Evolutionary conservation across 1,139 yeast species (phyloP).

Genomic region (Kodamaea sp.): DNA sequence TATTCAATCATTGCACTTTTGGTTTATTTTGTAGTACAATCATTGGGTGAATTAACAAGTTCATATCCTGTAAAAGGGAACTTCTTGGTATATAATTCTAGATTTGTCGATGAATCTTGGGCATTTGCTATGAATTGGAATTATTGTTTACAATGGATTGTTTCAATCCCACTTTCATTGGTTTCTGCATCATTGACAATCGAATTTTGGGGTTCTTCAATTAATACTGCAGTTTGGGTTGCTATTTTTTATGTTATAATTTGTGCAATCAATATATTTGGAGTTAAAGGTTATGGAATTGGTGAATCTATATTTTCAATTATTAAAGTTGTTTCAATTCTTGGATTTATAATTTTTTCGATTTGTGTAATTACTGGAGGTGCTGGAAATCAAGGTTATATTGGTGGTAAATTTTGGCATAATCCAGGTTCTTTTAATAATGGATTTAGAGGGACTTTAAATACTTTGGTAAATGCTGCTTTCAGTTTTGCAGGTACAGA

Average conservation of each 20-base stretch:
- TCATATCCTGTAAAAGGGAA: slow-evolving; percentile 21
- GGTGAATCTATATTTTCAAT: slow-evolving; percentile 19
- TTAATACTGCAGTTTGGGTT: slow-evolving; percentile 22
- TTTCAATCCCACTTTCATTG: slow-evolving; percentile 21
- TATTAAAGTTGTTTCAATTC: slow-evolving; percentile 20
- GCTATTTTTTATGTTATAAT: slow-evolving; percentile 20
- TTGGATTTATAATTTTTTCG: slow-evolving; percentile 21
- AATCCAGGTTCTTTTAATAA: slow-evolving; percentile 21
- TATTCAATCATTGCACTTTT: slow-evolving; percentile 20
- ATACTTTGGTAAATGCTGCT: slow-evolving; percentile 22
- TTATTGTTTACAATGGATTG: slow-evolving; percentile 23
- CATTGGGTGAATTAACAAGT: slow-evolving; percentile 20
- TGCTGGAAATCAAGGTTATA: slow-evolving; percentile 19
- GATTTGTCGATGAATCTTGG: slow-evolving; percentile 23
- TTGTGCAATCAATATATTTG: slow-evolving; percentile 18
- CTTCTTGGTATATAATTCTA: slow-evolving; percentile 20
- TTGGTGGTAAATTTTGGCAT: slow-evolving; percentile 21
- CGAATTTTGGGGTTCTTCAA: slow-evolving; percentile 18
- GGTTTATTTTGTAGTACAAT: slow-evolving; percentile 21
- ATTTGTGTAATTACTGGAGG: slow-evolving; percentile 19
- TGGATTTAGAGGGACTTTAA: slow-evolving; percentile 20
- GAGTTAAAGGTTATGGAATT: slow-evolving; percentile 19
- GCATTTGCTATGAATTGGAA: slow-evolving; percentile 26
- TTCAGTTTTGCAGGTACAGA: slow-evolving; percentile 25
- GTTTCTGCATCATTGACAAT: slow-evolving; percentile 23